Base-by-base conservation (phyloP, 1,284 basidiomycete species). In the Ceratobasidium sp. region DNA sequence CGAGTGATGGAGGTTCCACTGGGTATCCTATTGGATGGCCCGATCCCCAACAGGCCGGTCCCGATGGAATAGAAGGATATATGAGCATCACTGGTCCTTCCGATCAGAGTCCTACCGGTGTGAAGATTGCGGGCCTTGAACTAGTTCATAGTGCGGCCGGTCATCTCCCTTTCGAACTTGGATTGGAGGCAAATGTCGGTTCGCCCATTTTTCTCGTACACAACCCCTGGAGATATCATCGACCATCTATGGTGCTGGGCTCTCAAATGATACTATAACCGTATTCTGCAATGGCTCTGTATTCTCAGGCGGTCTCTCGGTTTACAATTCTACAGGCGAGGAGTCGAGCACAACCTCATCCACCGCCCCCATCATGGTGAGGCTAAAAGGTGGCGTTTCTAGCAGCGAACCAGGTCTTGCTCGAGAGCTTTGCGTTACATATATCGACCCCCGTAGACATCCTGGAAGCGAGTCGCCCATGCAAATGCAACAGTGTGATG, bases 111-210 rank as follows among this genome's bases (percentile, higher is more conserved):
- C 43, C 57, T 34, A 34, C n/a, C 12, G 48, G 28, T 43, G 18
- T 69, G 9, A 69, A 57, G 45, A 50, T 71, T 12, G 67, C 50
- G 36, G 50, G 43, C 30, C 45, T 71, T 45, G 32, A 52, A 32
- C 58, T 59, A 36, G 3, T 26, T 12, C 6, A 46, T 16, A 23
- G 23, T 16, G 41, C 32, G 6, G 21, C 57, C n/a, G 67, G 26
- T 14, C 43, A 52, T 28, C 30, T 21, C 3, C 67, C 57, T 4
- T 59, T 71, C n/a, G 55, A 71, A 30, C 43, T 71, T 26, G 41
- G 53, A n/a, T 28, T 14, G 16, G 67, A 60, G 32, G 39, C 41
- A 14, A 39, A 71, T n/a, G 5, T 34, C n/a, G 67, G 67, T 18
- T 58, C 55, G 3, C 23, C 52, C 1, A 32, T 71, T 34, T 71